phyloP scores from a whole-genome alignment of 495 filamentous ascomycete species.

The Aspergillus nidulans region DNA sequence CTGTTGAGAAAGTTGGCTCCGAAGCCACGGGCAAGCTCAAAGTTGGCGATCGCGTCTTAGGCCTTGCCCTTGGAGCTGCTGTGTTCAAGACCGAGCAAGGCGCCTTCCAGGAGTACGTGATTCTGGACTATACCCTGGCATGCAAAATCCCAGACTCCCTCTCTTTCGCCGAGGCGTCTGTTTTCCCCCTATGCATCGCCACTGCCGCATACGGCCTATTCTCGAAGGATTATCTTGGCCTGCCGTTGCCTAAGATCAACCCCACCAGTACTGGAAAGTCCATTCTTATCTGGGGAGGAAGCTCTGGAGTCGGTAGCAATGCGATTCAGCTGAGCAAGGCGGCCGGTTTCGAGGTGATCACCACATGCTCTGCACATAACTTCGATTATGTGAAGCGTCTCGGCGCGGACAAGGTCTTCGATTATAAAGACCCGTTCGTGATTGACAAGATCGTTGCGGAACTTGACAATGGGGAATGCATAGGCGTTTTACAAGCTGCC shows the following conservation, averaged over 20 bases:
- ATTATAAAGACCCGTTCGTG: slow-evolving; percentile 46
- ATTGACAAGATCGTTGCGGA: slow-evolving; percentile 19
- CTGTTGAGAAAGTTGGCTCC: slow-evolving; percentile 43
- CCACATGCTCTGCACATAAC: slow-evolving; percentile 48
- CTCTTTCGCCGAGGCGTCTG: slow-evolving; percentile 41
- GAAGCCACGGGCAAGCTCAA: slow-evolving; percentile 38
- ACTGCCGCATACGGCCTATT: slow-evolving; percentile 54
- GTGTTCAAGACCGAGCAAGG: no score
- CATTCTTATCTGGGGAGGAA: slow-evolving; percentile 58
- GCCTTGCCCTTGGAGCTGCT: not conserved
- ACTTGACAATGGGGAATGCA: slow-evolving; percentile 1
- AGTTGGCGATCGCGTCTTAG: slow-evolving; percentile 30
- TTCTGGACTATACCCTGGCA: slow-evolving; percentile 30
- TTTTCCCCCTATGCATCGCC: slow-evolving; percentile 50
- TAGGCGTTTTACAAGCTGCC: slow-evolving; percentile 17
- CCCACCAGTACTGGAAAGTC: slow-evolving; percentile 33
- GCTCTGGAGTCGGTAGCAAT: slow-evolving; percentile 51
- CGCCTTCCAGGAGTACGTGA: slow-evolving; percentile 48
- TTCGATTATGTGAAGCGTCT: slow-evolving; percentile 43
- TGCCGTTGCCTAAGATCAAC: slow-evolving; percentile 27
- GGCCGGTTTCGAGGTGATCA: slow-evolving; percentile 50
- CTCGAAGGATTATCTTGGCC: slow-evolving; percentile 33
- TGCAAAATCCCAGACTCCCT: slow-evolving; percentile 36
- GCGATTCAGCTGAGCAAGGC: slow-evolving; percentile 55
- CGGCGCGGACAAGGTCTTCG: slow-evolving; percentile 51